A percentile compares a stretch with the other conserved stretches of the same genome.
Evolutionary conservation across 2,329 filamentous ascomycete species (phyloP).

Genomic region (Emergomyces orientalis): DNA sequence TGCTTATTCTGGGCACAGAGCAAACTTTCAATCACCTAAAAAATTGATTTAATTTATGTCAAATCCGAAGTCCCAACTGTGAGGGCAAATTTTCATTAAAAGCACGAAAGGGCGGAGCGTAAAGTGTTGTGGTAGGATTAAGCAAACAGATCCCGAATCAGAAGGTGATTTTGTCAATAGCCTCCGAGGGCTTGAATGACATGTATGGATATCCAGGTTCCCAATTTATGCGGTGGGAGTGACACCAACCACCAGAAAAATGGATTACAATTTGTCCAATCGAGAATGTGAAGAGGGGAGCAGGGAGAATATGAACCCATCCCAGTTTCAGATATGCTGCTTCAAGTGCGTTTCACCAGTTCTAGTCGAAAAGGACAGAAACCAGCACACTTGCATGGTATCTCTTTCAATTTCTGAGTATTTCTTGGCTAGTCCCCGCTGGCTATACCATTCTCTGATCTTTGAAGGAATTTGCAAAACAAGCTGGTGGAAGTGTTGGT

Average conservation of each 20-base stretch:
- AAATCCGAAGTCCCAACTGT: not conserved
- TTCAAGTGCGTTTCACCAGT: not conserved
- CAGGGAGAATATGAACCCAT: not conserved
- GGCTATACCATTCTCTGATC: constrained; percentile 42
- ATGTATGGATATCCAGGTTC: not conserved
- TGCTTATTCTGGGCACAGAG: no score
- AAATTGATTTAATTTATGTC: not conserved
- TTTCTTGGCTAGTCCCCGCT: constrained; percentile 38
- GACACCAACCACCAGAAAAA: not conserved
- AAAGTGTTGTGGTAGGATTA: not conserved
- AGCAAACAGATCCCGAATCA: not conserved
- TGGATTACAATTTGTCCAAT: no score
- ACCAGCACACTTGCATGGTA: not conserved
- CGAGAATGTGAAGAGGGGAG: no score
- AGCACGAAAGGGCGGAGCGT: not conserved
- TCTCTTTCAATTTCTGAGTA: constrained; percentile 21
- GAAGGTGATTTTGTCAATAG: not conserved
- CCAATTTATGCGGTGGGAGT: not conserved
- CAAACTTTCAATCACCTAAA: not conserved
- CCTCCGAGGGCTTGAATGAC: not conserved
- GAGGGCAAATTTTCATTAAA: not conserved
- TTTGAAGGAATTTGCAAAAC: no score
- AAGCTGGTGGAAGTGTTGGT: no score
- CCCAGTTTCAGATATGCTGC: not conserved
- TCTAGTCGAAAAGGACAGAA: no score